Evolutionary conservation across 2,329 filamentous ascomycete species (phyloP).

Genomic region (Piedraia hortae): DNA sequence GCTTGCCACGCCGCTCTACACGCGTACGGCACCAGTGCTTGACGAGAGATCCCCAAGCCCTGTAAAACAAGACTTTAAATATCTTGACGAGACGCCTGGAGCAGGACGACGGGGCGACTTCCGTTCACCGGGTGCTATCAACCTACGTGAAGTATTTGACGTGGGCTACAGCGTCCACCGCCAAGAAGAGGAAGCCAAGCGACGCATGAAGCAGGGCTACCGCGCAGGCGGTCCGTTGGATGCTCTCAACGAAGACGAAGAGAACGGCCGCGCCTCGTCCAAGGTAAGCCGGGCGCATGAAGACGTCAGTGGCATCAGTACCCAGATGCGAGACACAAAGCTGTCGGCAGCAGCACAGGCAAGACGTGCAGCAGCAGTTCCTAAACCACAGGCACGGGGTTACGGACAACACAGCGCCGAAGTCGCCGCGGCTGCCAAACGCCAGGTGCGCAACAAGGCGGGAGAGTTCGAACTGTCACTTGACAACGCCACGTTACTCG

Average conservation of each 20-base stretch:
- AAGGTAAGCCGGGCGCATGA: slow-evolving; percentile 35
- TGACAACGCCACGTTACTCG: slow-evolving; percentile 69
- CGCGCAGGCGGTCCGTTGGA: slow-evolving; percentile 35
- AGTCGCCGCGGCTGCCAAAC: slow-evolving; percentile 58
- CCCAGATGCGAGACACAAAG: slow-evolving; percentile 62
- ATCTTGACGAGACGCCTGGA: slow-evolving; percentile 30
- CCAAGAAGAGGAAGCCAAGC: slow-evolving; percentile 85
- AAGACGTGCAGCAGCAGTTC: slow-evolving; percentile 23
- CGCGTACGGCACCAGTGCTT: slow-evolving; percentile 24
- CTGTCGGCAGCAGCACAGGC: slow-evolving; percentile 39
- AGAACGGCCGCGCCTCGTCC: slow-evolving; percentile 30
- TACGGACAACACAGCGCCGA: slow-evolving; percentile 75
- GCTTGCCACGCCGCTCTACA: slow-evolving; percentile 35
- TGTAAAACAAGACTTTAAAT: slow-evolving; percentile 23
- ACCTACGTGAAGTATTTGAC: slow-evolving; percentile 89
- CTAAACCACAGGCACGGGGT: slow-evolving; percentile 30
- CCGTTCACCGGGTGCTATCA: slow-evolving; percentile 80
- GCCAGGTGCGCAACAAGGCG: slow-evolving; percentile 44
- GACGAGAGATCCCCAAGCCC: slow-evolving; percentile 11
- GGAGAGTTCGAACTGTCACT: slow-evolving; percentile 79
- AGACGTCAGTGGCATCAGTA: slow-evolving; percentile 50
- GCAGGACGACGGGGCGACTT: slow-evolving; percentile 50
- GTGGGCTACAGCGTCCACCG: slow-evolving; percentile 94
- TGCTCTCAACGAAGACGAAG: slow-evolving; percentile 37
- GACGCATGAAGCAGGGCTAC: slow-evolving; percentile 45